Conservation (phyloP, 345 rosid species). For the Salix suchowensis region DNA sequence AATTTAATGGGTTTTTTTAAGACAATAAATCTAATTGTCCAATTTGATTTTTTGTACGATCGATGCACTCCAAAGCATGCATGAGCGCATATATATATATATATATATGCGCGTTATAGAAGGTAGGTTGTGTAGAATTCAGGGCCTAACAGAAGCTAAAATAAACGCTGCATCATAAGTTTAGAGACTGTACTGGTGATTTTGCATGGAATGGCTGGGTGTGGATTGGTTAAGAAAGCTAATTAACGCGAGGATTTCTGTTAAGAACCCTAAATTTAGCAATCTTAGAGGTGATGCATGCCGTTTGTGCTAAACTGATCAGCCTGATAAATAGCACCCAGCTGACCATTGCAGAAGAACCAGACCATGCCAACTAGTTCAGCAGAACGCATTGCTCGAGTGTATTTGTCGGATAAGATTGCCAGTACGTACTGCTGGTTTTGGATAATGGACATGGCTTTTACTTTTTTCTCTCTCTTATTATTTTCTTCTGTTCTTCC, state of each 20-base stretch:
- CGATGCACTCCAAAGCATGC: too few species aligned
- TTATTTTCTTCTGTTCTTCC: neutral
- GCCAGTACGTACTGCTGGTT: conserved; percentile 12
- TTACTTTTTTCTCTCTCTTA: conserved; percentile 10
- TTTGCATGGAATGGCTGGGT: too few species aligned
- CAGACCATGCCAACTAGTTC: neutral
- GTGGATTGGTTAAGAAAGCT: too few species aligned
- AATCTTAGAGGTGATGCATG: too few species aligned
- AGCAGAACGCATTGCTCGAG: neutral
- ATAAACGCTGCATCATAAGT: neutral
- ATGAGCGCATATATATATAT: too few species aligned
- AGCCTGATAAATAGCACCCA: too few species aligned
- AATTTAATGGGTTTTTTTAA: neutral
- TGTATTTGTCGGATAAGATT: conserved; percentile 21
- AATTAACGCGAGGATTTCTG: too few species aligned
- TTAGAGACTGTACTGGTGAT: neutral
- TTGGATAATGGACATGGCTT: conserved; percentile 4
- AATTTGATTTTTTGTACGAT: too few species aligned
- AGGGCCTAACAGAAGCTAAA: neutral
- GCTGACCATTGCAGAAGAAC: neutral
- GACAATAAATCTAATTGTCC: neutral
- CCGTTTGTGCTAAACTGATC: too few species aligned
- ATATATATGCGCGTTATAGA: neutral
- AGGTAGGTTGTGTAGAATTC: neutral
- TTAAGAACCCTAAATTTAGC: too few species aligned